Evolutionary conservation across 805 yeast genomes (phyloP).

Genomic region (Yarrowia osloensis): DNA sequence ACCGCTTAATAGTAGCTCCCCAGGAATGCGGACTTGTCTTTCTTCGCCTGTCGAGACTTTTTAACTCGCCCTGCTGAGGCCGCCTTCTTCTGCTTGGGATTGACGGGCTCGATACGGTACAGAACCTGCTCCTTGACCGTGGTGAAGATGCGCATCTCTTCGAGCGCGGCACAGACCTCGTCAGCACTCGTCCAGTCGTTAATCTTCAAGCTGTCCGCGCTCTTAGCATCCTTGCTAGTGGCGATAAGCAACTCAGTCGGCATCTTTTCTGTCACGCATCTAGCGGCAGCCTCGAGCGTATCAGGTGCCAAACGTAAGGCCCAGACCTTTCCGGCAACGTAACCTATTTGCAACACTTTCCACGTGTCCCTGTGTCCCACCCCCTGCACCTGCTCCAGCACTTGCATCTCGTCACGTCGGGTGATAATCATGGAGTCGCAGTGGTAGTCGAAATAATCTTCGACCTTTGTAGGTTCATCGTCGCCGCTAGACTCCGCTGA

Average conservation of each 20-base stretch:
- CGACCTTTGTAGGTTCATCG: not conserved
- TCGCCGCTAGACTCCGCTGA: not conserved
- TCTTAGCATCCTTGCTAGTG: constrained; percentile 11
- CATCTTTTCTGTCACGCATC: constrained; percentile 13
- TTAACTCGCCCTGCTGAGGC: constrained; percentile 1
- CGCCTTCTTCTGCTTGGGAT: constrained; percentile 15
- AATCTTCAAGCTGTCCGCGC: not conserved
- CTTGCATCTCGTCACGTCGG: not conserved
- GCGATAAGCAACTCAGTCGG: constrained; percentile 14
- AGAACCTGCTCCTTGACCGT: constrained; percentile 20
- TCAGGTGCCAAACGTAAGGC: constrained; percentile 13
- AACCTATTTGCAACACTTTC: constrained; percentile 15
- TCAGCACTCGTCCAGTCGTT: not conserved
- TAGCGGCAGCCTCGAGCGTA: not conserved
- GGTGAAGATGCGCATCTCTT: not conserved
- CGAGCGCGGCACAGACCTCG: not conserved
- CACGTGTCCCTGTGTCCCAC: not conserved
- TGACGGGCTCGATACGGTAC: constrained; percentile 21
- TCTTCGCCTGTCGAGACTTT: constrained; percentile 19
- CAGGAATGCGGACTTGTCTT: constrained; percentile 20
- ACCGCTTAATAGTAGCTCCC: constrained; percentile 11
- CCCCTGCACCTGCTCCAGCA: not conserved
- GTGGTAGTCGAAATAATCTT: constrained; percentile 13
- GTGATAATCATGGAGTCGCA: constrained; percentile 23
- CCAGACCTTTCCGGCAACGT: constrained; percentile 17